Evolutionary conservation across 805 yeast species (phyloP).

Genomic region (Candida silvatica): DNA sequence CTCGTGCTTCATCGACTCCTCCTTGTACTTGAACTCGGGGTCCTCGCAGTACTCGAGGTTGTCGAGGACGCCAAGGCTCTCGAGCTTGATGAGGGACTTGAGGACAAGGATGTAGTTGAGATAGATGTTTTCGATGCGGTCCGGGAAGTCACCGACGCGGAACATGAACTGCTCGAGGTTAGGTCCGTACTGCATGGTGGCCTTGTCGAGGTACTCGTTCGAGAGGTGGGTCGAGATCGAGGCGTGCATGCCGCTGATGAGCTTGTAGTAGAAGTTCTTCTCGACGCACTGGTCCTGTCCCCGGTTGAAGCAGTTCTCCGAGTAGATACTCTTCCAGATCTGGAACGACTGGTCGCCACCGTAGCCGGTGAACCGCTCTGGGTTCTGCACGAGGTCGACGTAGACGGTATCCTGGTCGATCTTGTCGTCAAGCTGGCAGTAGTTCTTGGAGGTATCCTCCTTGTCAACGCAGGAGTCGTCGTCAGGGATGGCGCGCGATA

Average conservation of each 20-base stretch:
- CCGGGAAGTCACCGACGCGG: slow-evolving; percentile 85
- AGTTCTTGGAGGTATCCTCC: slow-evolving; percentile 31
- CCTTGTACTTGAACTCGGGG: slow-evolving; percentile 21
- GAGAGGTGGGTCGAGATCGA: slow-evolving; percentile 90
- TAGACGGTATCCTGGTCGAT: slow-evolving; percentile 65
- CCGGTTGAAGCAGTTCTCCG: slow-evolving; percentile 70
- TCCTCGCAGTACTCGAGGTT: slow-evolving; percentile 19
- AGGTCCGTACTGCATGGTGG: slow-evolving; percentile 77
- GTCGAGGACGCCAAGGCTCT: slow-evolving; percentile 22
- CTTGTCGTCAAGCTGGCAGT: slow-evolving; percentile 54
- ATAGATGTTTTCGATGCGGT: slow-evolving; percentile 80
- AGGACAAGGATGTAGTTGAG: slow-evolving; percentile 86
- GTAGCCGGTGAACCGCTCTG: slow-evolving; percentile 95
- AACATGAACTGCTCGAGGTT: slow-evolving; percentile 74
- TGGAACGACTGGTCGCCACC: slow-evolving; percentile 87
- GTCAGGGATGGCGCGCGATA: slow-evolving; percentile 20
- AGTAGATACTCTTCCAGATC: slow-evolving; percentile 89
- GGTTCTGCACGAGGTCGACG: slow-evolving; percentile 81
- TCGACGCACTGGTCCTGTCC: slow-evolving; percentile 59
- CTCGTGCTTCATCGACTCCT: slow-evolving; percentile 15
- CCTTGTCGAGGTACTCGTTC: slow-evolving; percentile 64
- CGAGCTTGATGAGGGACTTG: slow-evolving; percentile 64
- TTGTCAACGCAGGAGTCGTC: slow-evolving; percentile 20
- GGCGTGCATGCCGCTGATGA: slow-evolving; percentile 91
- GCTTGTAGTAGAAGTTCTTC: slow-evolving; percentile 78